phyloP scores from a whole-genome alignment of 2,329 filamentous ascomycete genomes.

The Annulohypoxylon truncatum region DNA sequence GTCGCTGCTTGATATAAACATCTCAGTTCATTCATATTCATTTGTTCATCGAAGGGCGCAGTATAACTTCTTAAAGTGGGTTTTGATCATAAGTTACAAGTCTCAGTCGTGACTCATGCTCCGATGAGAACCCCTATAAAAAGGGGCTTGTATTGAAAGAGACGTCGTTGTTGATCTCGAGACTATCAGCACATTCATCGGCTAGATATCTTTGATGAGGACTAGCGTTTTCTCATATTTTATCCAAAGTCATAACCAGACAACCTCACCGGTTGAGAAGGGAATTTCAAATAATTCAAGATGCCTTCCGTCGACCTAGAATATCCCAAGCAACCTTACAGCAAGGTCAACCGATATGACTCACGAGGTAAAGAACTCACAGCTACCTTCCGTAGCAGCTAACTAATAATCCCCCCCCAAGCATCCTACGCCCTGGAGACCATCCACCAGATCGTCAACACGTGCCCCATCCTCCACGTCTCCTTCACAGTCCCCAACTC shows the following conservation, averaged over 20 bases:
- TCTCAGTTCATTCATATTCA: neutral
- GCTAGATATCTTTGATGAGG: neutral
- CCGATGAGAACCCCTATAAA: slow-evolving; percentile 14
- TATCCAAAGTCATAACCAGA: neutral
- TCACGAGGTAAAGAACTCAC: slow-evolving; percentile 64
- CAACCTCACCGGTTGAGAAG: neutral
- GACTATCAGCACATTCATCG: neutral
- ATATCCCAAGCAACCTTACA: slow-evolving; percentile 72
- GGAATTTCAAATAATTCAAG: slow-evolving; percentile 34
- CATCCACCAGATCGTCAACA: slow-evolving; percentile 82
- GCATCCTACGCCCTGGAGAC: slow-evolving; percentile 77
- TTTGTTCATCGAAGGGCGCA: slow-evolving; percentile 6
- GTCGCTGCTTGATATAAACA: slow-evolving; percentile 7
- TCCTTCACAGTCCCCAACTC: slow-evolving; percentile 75
- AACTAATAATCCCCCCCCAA: slow-evolving; percentile 49
- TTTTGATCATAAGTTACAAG: neutral
- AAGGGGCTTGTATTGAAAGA: neutral
- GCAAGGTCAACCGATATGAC: slow-evolving; percentile 75
- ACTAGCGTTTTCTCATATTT: neutral
- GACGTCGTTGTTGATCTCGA: neutral
- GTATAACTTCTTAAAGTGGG: slow-evolving; percentile 8
- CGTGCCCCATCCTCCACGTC: slow-evolving; percentile 79
- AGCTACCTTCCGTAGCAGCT: neutral
- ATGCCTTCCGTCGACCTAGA: slow-evolving; percentile 61
- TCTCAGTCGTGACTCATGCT: slow-evolving; percentile 20